These are phyloP conservation scores for Fusarium zealandicum DNA, from an alignment of 2,329 filamentous ascomycete species.

Conservation along the genomic window DNA sequence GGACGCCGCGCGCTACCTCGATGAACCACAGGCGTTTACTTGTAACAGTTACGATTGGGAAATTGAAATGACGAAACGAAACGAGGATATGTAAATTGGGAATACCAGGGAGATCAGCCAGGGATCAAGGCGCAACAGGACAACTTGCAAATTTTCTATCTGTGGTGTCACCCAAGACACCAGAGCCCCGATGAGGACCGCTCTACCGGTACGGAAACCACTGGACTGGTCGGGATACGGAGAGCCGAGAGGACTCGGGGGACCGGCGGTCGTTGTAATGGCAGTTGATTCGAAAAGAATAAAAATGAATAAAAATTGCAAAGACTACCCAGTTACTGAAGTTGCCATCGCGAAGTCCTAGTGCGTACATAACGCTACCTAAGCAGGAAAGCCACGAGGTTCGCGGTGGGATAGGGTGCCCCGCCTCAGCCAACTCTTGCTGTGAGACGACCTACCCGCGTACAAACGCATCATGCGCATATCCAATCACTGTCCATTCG, in stretches of 20 bases:
- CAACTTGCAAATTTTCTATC: conserved; percentile 23
- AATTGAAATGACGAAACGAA: conserved; percentile 31
- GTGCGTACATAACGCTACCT: neutral
- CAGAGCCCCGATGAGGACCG: conserved; percentile 24
- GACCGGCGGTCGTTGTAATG: conserved; percentile 22
- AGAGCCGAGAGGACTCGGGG: conserved; percentile 13
- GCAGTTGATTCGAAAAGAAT: conserved; percentile 8
- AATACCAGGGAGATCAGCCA: conserved; percentile 15
- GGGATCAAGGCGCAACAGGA: conserved; percentile 27
- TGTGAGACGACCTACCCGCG: conserved; percentile 15
- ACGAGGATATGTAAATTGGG: conserved; percentile 21
- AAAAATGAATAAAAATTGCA: neutral
- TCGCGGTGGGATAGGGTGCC: neutral
- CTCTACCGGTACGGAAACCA: conserved; percentile 27
- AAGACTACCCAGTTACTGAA: neutral
- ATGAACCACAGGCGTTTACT: conserved; percentile 15
- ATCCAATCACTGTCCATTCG: conserved; percentile 17
- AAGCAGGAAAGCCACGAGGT: neutral
- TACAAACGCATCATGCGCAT: conserved; percentile 15
- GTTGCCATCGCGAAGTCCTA: neutral
- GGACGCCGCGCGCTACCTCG: conserved; percentile 1
- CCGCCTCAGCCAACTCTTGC: conserved; percentile 1
- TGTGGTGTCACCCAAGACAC: conserved; percentile 31
- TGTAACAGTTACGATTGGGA: conserved; percentile 22
- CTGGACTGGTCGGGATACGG: conserved; percentile 24